Evolutionary conservation across 306 rosid genomes (phyloP).

Genomic region (Quercus parvula): DNA sequence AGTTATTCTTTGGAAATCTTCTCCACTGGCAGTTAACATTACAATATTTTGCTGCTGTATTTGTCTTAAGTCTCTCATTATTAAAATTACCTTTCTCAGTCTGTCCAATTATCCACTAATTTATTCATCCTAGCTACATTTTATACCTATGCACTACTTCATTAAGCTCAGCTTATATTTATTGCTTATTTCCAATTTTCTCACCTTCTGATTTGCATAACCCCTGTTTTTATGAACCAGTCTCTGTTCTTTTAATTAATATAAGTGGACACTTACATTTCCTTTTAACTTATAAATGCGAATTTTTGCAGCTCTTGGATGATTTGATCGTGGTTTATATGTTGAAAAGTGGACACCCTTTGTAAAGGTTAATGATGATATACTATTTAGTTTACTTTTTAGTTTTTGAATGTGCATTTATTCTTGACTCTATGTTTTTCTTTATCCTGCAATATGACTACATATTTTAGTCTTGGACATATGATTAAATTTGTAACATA

Average conservation of each 20-base stretch:
- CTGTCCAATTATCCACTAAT: no score
- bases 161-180: background rate
- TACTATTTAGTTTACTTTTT: no score
- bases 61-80: no score
- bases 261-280: background rate
- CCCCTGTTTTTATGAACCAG: background rate
- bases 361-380: conserved; percentile 34
- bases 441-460: background rate
- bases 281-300: background rate
- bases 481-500: background rate
- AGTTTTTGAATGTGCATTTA: background rate
- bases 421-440: background rate
- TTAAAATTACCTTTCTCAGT: no score
- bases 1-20: no score
- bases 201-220: background rate
- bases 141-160: background rate
- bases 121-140: background rate
- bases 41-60: no score
- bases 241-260: background rate
- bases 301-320: conserved; percentile 71
- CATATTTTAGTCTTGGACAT: background rate
- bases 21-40: no score
- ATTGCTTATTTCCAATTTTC: background rate
- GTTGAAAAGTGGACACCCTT: conserved; percentile 91
- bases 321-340: conserved; percentile 72